A percentile compares a stretch with the other conserved stretches of the same genome.
phyloP scores from a whole-genome alignment of 345 rosid species.

The Sonneratia caseolaris region DNA sequence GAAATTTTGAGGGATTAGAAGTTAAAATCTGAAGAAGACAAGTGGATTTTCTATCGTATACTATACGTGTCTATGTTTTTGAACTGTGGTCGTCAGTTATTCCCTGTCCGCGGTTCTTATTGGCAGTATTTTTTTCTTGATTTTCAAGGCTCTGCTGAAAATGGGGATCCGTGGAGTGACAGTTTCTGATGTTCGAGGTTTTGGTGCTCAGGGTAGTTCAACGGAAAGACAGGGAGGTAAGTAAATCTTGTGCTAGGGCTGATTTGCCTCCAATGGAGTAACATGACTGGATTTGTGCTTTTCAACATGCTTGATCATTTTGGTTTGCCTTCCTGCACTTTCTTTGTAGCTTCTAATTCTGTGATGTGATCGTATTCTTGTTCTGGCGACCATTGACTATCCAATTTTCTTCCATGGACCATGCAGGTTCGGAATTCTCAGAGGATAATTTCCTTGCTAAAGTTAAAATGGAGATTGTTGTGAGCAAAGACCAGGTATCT shows the following conservation, averaged over 20 bases:
- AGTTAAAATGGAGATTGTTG: constrained; percentile 88
- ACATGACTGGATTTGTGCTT: not conserved
- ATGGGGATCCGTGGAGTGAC: constrained; percentile 87
- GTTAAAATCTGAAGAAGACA: not conserved
- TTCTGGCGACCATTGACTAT: no score
- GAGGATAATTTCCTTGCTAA: constrained; percentile 80
- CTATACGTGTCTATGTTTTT: not conserved
- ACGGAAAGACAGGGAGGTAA: constrained; percentile 77
- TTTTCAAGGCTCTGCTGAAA: constrained; percentile 51
- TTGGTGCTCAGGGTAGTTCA: constrained; percentile 87
- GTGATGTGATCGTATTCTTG: not conserved
- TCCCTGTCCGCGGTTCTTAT: constrained; percentile 1
- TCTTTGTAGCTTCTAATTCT: not conserved
- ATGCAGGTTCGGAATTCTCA: constrained; percentile 84
- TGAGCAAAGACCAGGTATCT: constrained; percentile 66
- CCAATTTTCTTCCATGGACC: not conserved
- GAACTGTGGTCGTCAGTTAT: not conserved
- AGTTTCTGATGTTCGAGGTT: constrained; percentile 80
- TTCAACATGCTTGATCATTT: not conserved
- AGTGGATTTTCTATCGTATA: not conserved
- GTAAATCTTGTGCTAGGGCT: constrained; percentile 10
- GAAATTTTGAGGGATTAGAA: not conserved
- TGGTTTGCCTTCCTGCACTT: not conserved
- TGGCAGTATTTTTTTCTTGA: constrained; percentile 3
- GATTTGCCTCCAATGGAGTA: not conserved